A percentile compares a stretch with the other conserved stretches of the same genome.
These are phyloP conservation scores for Ganoderma multipileum DNA, from an alignment of 1,284 basidiomycete species.

Conservation along the genomic window DNA sequence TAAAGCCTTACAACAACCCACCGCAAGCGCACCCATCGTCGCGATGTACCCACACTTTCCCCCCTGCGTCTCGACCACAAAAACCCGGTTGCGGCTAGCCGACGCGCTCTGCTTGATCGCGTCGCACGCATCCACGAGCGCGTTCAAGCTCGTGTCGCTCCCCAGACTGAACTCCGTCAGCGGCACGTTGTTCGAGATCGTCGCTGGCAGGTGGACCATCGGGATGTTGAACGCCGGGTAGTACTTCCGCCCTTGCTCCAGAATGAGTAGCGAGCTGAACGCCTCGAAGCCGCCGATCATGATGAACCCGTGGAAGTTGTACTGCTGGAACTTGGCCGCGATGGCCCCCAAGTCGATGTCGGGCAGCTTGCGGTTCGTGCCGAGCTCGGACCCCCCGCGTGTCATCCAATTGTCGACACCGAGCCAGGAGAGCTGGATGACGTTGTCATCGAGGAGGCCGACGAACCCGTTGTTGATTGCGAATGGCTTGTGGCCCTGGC, in stretches of 20 bases:
- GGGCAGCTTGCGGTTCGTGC: slow-evolving; percentile 92
- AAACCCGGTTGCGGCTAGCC: slow-evolving; percentile 94
- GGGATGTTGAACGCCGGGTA: slow-evolving; percentile 95
- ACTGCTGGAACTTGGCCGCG: slow-evolving; percentile 90
- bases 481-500: slow-evolving; percentile 90
- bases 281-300: slow-evolving; percentile 98
- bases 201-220: slow-evolving; percentile 93
- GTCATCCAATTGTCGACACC: slow-evolving; percentile 97
- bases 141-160: slow-evolving; percentile 95
- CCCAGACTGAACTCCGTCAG: slow-evolving; percentile 96
- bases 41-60: slow-evolving; percentile 97
- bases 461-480: slow-evolving; percentile 96
- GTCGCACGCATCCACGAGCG: slow-evolving; percentile 97
- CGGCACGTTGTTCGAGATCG: slow-evolving; percentile 98
- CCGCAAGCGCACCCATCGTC: slow-evolving; percentile 93
- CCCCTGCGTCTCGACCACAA: slow-evolving; percentile 98
- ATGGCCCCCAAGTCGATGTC: slow-evolving; percentile 86
- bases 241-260: slow-evolving; percentile 82
- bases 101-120: slow-evolving; percentile 98
- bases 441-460: slow-evolving; percentile 89
- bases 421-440: slow-evolving; percentile 92
- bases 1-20: slow-evolving; percentile 45
- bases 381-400: slow-evolving; percentile 97
- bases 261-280: slow-evolving; percentile 79
- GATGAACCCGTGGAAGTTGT: slow-evolving; percentile 83